Base-by-base conservation (phyloP, 1,284 basidiomycete genomes). In the Melampsora larici-populina region DNA sequence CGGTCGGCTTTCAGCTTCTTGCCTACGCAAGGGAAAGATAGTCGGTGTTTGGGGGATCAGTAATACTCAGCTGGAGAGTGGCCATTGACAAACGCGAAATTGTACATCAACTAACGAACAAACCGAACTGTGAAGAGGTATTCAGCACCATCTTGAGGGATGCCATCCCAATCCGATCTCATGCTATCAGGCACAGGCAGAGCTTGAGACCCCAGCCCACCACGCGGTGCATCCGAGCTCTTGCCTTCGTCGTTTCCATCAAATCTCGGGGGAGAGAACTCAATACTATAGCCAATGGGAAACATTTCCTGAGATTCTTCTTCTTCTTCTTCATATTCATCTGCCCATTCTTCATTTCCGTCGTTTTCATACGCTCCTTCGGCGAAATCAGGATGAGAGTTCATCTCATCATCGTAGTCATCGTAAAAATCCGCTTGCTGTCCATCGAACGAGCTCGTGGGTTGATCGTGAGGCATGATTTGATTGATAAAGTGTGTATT, bases 61-160 rank as follows among this genome's bases (percentile, higher is more conserved):
- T 24, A 49, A 18, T 0, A 21, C 49, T 9, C 36, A 36, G 36
- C 36, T 36, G 36, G 36, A 36, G 36, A 36, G 31, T 36, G 21
- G 48, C 18, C 29, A 36, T 49, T 55, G 48, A 17, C 31, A 58
- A 33, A 29, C 11, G 24, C 33, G 17, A 67, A 1, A 17, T 18
- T 46, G 17, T 49, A 70, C 29, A 63, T n/a, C 2, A 63, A 60
- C 17, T 33, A 64, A 64, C 26, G 26, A 36, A 66, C 63, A 36
- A 36, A 74, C 72, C 72, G 43, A 48, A 74, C 72, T 26, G 36
- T 48, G 18, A 74, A 66, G 13, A 74, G 63, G 66, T 74, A 74
- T 43, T 74, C 72, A 21, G 72, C 40, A 11, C 72, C 72, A 65
- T 74, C 63, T 26, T 48, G 26, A 1, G 72, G 72, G 4, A 66